Evolutionary conservation across 2,329 filamentous ascomycete species (phyloP).

Genomic region (Fusarium denticulatum): DNA sequence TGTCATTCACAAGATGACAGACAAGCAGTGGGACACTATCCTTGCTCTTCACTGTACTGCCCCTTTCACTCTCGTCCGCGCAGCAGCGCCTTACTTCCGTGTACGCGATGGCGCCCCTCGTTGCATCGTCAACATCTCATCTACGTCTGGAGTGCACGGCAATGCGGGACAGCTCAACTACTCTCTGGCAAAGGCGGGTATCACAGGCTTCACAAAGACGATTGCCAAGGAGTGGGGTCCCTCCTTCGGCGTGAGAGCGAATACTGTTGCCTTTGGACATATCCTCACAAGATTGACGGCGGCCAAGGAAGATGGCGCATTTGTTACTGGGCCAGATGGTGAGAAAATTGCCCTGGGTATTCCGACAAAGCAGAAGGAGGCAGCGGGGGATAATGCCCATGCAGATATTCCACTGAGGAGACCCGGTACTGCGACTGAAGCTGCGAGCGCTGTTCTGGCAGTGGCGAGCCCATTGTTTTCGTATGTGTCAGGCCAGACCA

Average conservation of each 20-base stretch:
- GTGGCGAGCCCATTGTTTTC: constrained; percentile 84
- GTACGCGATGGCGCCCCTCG: constrained; percentile 84
- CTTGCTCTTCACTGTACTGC: constrained; percentile 84
- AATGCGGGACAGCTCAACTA: constrained; percentile 95
- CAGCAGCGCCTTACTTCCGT: constrained; percentile 86
- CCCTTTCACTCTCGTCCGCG: constrained; percentile 84
- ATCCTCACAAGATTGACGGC: constrained; percentile 84
- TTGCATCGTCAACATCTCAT: constrained; percentile 84
- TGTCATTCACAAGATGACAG: constrained; percentile 90
- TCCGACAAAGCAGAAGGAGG: constrained; percentile 66
- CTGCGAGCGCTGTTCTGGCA: constrained; percentile 79
- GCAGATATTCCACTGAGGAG: constrained; percentile 82
- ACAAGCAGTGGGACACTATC: constrained; percentile 93
- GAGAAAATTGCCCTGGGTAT: constrained; percentile 80
- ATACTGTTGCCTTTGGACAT: constrained; percentile 85
- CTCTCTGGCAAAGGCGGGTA: constrained; percentile 83
- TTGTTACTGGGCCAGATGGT: constrained; percentile 79
- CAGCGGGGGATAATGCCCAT: constrained; percentile 56
- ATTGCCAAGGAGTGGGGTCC: constrained; percentile 95
- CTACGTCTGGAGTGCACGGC: constrained; percentile 83
- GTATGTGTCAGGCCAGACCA: constrained; percentile 88
- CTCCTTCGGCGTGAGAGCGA: constrained; percentile 80
- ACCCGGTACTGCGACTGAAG: constrained; percentile 81
- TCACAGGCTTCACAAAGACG: constrained; percentile 85
- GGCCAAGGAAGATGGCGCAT: constrained; percentile 85